Evolutionary conservation across 331 rosid species (phyloP), one percentile per base, ranked within the genome.

Genomic region (Rosa hybrid): DNA sequence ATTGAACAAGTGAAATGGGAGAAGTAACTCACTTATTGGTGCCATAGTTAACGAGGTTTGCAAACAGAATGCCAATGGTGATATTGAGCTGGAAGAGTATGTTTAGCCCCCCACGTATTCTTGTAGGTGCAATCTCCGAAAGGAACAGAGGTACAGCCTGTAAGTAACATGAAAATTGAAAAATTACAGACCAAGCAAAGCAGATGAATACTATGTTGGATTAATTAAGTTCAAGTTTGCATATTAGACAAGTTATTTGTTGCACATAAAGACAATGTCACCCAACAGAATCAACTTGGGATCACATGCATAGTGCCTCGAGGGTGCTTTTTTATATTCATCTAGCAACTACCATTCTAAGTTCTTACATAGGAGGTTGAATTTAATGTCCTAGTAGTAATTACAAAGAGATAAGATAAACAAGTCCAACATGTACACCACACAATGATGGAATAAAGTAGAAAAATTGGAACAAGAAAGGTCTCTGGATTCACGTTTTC

Each of bases 91-190:
- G 98, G 77, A 94, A 94, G 23, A 94, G 41, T 49, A 91, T 94
- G 84, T 94, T 92, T 0, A 94, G 89, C 21, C 87, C 98, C 45
- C 98, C 98, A n/a, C 98, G 98, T 41, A 91, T 88, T 81, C 92
- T 90, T 7, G 98, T 91, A 9, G 98, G 98, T 7, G 98, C 97
- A 20, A 94, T 94, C 82, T 94, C 98, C 11, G 97, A 94, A 41
- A 94, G 87, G 70, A 94, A 92, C 69, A 94, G 69, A 0, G 97
- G 98, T 11, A 94, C 97, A 4, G 98, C 98, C 93, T 94, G 82
- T 69, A 59, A 77, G 50, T n/a, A 77, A 65, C 63, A 64, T 77
- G 21, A n/a, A 49, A 38, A 38, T 45, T 11, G 45, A 46, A 6
- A 46, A 21, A 63, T 30, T 77, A 34, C 34, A 6, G n/a, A 64